Percentiles rank a stretch among this genome's conserved stretches.
phyloP scores from a whole-genome alignment of 768 basidiomycete species.

The Phallus indusiatus region DNA sequence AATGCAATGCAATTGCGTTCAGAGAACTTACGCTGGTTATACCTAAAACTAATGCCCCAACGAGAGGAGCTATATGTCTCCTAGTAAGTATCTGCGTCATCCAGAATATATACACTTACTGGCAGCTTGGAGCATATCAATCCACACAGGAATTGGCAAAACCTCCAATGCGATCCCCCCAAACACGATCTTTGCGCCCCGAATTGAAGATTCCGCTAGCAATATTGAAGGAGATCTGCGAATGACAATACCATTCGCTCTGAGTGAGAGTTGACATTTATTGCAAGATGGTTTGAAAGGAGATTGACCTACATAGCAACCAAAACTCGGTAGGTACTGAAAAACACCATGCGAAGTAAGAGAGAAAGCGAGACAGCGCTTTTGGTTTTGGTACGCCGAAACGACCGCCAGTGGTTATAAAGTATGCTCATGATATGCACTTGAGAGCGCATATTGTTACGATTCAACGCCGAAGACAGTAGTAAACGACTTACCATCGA shows the following conservation, averaged over 20 bases:
- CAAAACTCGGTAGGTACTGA: not conserved
- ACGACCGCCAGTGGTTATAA: not conserved
- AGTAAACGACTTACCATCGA: not conserved
- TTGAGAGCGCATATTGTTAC: not conserved
- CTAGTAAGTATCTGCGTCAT: not conserved
- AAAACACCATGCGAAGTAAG: not conserved
- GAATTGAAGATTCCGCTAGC: too few species aligned
- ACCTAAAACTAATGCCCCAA: not conserved
- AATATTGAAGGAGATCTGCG: not conserved
- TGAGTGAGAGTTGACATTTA: not conserved
- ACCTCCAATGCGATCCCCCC: not conserved
- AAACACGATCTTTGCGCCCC: not conserved
- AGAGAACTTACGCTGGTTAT: not conserved
- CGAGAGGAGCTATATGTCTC: not conserved
- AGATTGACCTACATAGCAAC: not conserved
- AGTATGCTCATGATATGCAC: not conserved
- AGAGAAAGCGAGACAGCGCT: not conserved
- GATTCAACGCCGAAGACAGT: not conserved
- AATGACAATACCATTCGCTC: not conserved
- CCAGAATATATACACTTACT: not conserved
- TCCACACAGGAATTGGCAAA: not conserved
- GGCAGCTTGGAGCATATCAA: slow-evolving; percentile 5
- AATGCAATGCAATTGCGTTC: not conserved
- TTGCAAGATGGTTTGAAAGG: not conserved
- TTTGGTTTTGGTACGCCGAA: not conserved